phyloP scores from a whole-genome alignment of 2,329 filamentous ascomycete genomes.

The Arthrobotrys musiformis region DNA sequence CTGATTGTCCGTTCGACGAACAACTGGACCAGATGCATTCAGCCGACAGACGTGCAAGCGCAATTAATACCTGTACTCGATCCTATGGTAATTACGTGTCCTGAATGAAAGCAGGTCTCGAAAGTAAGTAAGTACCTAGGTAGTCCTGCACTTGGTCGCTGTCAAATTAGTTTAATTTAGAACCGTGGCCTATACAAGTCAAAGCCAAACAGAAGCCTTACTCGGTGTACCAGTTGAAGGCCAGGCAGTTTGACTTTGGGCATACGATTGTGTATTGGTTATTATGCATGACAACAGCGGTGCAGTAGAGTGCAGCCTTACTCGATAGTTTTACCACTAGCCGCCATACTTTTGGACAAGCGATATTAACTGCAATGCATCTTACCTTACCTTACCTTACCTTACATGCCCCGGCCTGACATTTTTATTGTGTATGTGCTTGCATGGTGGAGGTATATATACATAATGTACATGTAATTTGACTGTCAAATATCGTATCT shows the following conservation, averaged over 20 bases:
- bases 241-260: no score
- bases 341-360: neutral
- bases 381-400: neutral
- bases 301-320: no score
- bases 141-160: neutral
- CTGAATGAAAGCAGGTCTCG: neutral
- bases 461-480: no score
- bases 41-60: neutral
- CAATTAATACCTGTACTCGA: no score
- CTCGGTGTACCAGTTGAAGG: neutral
- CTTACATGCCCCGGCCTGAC: neutral
- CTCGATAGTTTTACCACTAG: neutral
- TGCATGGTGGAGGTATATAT: neutral
- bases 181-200: neutral
- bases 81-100: constrained; percentile 9
- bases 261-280: neutral
- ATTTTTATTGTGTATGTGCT: no score
- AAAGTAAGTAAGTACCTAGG: no score
- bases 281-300: neutral
- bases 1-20: neutral
- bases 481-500: no score
- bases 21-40: constrained; percentile 8
- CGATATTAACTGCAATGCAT: neutral
- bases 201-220: neutral
- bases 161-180: neutral